These are phyloP conservation scores for Sideroxylon spinosum DNA, from an alignment of 179 eudicot genomes.

Conservation along the genomic window DNA sequence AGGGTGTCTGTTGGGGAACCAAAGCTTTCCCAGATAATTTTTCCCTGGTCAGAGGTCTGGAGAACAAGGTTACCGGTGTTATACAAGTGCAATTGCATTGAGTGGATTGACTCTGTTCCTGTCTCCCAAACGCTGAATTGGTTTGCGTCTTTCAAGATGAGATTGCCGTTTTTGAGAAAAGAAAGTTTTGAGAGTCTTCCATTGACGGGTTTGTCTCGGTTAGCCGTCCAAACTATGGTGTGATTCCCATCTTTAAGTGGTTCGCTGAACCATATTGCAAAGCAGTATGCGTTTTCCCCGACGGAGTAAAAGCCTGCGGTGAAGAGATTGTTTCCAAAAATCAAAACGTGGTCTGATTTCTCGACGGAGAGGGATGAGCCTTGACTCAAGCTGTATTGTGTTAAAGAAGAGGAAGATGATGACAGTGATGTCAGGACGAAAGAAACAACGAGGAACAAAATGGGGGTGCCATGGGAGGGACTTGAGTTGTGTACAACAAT, in stretches of 20 bases:
- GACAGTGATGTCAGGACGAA: background rate
- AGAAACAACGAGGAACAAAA: background rate
- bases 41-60: background rate
- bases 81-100: conserved; percentile 2
- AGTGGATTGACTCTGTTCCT: conserved; percentile 5
- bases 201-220: conserved; percentile 31
- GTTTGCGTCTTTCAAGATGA: conserved; percentile 25
- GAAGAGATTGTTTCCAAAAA: conserved; percentile 21
- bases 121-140: conserved; percentile 19
- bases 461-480: background rate
- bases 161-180: conserved; percentile 14
- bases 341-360: conserved; percentile 10
- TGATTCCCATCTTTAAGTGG: conserved; percentile 12
- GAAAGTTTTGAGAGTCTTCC: conserved; percentile 24
- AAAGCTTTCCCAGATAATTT: conserved; percentile 36
- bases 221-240: conserved; percentile 31
- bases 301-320: conserved; percentile 25
- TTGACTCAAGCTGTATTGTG: background rate
- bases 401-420: background rate
- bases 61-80: conserved; percentile 31
- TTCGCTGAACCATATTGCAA: conserved; percentile 24
- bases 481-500: no score
- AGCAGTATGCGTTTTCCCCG: conserved; percentile 22
- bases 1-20: conserved; percentile 37
- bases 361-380: conserved; percentile 24